Base-by-base conservation (phyloP, 192 early-diverging fungal species). In the Gonapodya sp. region DNA sequence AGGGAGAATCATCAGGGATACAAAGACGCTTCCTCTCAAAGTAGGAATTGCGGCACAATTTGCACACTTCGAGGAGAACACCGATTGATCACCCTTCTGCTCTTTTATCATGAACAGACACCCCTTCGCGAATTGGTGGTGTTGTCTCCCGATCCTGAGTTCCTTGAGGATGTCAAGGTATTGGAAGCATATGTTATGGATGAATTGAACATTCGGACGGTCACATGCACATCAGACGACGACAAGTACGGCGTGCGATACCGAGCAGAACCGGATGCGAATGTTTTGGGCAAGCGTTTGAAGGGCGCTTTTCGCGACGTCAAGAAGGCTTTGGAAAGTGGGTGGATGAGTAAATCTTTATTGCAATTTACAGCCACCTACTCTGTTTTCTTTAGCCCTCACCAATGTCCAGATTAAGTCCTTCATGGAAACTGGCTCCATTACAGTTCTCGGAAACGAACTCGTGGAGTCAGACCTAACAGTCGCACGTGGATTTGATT, bases 71-170 rank as follows among this genome's bases (percentile, higher is more conserved):
- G n/a, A n/a, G n/a, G n/a, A n/a, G 18, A 81, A 79, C 73, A 34
- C 1, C 34, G 32, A 80, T 81, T 79, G 74, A 0, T 8, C 46
- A 79, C 35, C 0, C n/a, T n/a, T 35, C 33, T 78, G 18, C 75
- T 37, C 79, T 2, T 36, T 2, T n/a, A n/a, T 64, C 46, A 64
- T 64, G 8, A 16, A 16, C 81, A 90, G 92, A 97, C 93, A 36
- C 97, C 97, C 31, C 86, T 97, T 83, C 89, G 92, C 81, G 96
- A 98, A 84, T 85, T 99, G 36, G 93, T 99, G 34, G 94, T 98
- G 36, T 90, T 99, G 80, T 93, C 96, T 85, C 88, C 94, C 0
- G 93, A 94, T 83, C 86, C 92, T 37, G 89, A 97, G 88, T 97
- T 95, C 88, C 95, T 93, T 79, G 86, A 88, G 18, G 97, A 99